These are phyloP conservation scores for Macrophomina phaseolina DNA, from an alignment of 2,329 filamentous ascomycete species.

Conservation along the genomic window DNA sequence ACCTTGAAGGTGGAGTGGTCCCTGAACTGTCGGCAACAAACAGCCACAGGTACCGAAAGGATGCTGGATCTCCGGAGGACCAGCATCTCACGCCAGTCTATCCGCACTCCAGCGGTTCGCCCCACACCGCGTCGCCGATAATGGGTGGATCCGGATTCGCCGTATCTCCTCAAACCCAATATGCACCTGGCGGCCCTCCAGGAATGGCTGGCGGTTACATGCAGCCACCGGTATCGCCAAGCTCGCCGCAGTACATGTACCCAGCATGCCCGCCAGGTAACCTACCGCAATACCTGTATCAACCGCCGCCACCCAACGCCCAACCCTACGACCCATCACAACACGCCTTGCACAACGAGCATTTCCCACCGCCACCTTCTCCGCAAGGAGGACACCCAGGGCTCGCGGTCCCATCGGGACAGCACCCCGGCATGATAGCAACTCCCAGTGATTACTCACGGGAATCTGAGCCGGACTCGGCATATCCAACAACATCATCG, in stretches of 20 bases:
- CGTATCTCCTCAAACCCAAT: constrained; percentile 20
- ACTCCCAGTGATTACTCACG: constrained; percentile 30
- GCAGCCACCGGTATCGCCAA: constrained; percentile 21
- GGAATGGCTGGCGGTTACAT: constrained; percentile 8
- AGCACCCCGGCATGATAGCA: constrained; percentile 28
- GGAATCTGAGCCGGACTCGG: constrained; percentile 27
- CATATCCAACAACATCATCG: constrained; percentile 31
- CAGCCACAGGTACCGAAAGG: constrained; percentile 27
- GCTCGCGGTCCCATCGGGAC: constrained; percentile 20
- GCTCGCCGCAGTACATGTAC: constrained; percentile 28
- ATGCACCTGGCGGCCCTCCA: constrained; percentile 13
- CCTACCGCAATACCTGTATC: constrained; percentile 31
- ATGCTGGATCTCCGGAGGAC: neutral
- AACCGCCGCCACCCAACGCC: constrained; percentile 31
- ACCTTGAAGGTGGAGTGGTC: constrained; percentile 8
- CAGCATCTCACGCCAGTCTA: constrained; percentile 3
- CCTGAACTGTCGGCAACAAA: constrained; percentile 34
- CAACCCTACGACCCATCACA: constrained; percentile 34
- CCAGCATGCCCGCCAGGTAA: constrained; percentile 25
- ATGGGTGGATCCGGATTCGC: constrained; percentile 11
- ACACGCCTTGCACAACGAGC: constrained; percentile 30
- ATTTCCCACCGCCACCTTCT: constrained; percentile 31
- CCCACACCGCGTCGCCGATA: constrained; percentile 4
- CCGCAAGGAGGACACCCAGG: constrained; percentile 25
- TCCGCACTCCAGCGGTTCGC: constrained; percentile 28